These are phyloP conservation scores for Curvularia lunata DNA, from an alignment of 2,329 filamentous ascomycete species.

Conservation along the genomic window DNA sequence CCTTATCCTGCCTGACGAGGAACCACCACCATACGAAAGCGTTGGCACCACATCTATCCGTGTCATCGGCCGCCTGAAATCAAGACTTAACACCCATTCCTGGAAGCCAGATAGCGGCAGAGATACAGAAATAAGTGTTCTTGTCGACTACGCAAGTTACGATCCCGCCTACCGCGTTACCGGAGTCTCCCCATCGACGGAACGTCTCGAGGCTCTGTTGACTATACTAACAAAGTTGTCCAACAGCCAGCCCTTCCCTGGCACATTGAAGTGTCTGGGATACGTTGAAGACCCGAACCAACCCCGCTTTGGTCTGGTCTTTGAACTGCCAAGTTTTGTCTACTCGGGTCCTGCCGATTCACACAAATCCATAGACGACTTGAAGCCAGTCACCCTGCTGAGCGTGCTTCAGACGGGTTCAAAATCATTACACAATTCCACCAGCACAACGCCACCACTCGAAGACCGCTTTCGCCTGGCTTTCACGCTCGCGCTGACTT, in stretches of 20 bases:
- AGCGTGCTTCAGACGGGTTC: constrained; percentile 56
- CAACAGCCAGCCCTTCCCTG: constrained; percentile 44
- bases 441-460: constrained; percentile 58
- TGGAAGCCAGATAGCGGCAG: constrained; percentile 49
- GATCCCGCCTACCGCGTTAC: constrained; percentile 56
- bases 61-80: constrained; percentile 54
- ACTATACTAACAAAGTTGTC: constrained; percentile 40
- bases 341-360: constrained; percentile 61
- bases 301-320: constrained; percentile 73
- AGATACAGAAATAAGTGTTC: constrained; percentile 58
- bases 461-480: constrained; percentile 80
- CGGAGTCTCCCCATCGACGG: constrained; percentile 54
- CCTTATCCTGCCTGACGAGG: constrained; percentile 54
- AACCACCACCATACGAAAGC: constrained; percentile 58
- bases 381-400: constrained; percentile 55
- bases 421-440: constrained; percentile 52
- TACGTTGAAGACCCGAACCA: constrained; percentile 79
- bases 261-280: constrained; percentile 64
- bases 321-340: constrained; percentile 68
- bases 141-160: constrained; percentile 72
- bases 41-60: constrained; percentile 54
- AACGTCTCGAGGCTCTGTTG: constrained; percentile 53
- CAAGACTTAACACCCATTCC: constrained; percentile 44
- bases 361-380: constrained; percentile 48
- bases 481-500: constrained; percentile 72